Evolutionary conservation across 768 basidiomycete species (phyloP).

Genomic region (Rhizopogon sp.): DNA sequence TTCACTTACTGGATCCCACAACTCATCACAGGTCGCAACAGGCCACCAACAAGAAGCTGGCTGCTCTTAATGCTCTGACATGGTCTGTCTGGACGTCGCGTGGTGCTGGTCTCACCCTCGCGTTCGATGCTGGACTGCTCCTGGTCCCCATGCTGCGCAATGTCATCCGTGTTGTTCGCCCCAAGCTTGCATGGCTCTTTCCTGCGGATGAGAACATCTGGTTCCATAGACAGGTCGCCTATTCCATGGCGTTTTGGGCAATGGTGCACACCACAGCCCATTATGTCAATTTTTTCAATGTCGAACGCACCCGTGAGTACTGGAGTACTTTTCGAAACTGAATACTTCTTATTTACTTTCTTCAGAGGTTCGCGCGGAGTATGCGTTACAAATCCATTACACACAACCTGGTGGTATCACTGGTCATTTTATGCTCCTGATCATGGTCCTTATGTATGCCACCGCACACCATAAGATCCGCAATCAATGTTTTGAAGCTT

Average conservation of each 20-base stretch:
- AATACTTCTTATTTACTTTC: neutral
- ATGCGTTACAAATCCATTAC: slow-evolving; percentile 83
- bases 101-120: slow-evolving; percentile 88
- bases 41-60: slow-evolving; percentile 57
- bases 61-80: slow-evolving; percentile 71
- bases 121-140: slow-evolving; percentile 81
- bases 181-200: slow-evolving; percentile 75
- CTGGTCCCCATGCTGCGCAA: slow-evolving; percentile 89
- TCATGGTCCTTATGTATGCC: slow-evolving; percentile 91
- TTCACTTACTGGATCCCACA: neutral
- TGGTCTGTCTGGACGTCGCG: slow-evolving; percentile 90
- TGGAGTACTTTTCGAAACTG: neutral
- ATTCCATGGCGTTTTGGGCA: slow-evolving; percentile 89
- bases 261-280: slow-evolving; percentile 93
- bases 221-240: slow-evolving; percentile 94
- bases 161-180: slow-evolving; percentile 78
- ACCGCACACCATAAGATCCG: slow-evolving; percentile 89
- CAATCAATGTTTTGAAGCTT: slow-evolving; percentile 86
- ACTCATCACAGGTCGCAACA: slow-evolving; percentile 22
- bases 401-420: slow-evolving; percentile 87
- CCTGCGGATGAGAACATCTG: slow-evolving; percentile 94
- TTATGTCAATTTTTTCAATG: slow-evolving; percentile 90
- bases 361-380: slow-evolving; percentile 74
- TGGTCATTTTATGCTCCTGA: slow-evolving; percentile 91
- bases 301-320: slow-evolving; percentile 77